A percentile compares a stretch with the other conserved stretches of the same genome.
These are phyloP conservation scores for Penstemon barbatus DNA, from an alignment of 257 asterid species.

Conservation along the genomic window DNA sequence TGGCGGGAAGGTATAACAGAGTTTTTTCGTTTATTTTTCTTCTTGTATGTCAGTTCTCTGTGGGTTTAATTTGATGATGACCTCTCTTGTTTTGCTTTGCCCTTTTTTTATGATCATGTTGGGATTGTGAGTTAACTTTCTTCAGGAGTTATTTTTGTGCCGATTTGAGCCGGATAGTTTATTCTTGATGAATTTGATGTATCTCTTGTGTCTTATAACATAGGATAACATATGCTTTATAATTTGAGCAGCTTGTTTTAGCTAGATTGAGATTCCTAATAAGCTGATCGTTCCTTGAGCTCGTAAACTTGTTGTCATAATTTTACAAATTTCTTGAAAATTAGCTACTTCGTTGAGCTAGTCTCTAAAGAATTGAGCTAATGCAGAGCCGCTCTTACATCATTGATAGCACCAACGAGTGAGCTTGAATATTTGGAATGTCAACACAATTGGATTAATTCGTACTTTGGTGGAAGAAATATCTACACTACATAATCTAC, in stretches of 20 bases:
- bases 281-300: too few species aligned
- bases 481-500: neutral
- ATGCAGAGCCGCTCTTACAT: neutral
- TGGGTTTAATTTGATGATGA: slow-evolving; percentile 4
- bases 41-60: neutral
- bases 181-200: neutral
- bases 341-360: too few species aligned
- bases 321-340: too few species aligned
- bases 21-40: slow-evolving; percentile 5
- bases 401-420: neutral
- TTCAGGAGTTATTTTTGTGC: neutral
- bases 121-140: slow-evolving; percentile 14
- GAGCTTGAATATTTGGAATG: slow-evolving; percentile 9
- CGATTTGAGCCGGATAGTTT: neutral
- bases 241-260: too few species aligned
- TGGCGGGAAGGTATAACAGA: slow-evolving; percentile 68
- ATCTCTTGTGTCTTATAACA: neutral
- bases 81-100: neutral
- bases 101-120: slow-evolving; percentile 17
- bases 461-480: slow-evolving; percentile 1
- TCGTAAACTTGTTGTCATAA: too few species aligned
- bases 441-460: slow-evolving; percentile 1
- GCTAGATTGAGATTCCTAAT: too few species aligned
- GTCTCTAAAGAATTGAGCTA: too few species aligned
- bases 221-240: too few species aligned